Percentiles rank a stretch among this genome's conserved stretches.
Evolutionary conservation across 2,329 filamentous ascomycete species (phyloP).

Genomic region (Xenosphaeropsis pyriputrescens): DNA sequence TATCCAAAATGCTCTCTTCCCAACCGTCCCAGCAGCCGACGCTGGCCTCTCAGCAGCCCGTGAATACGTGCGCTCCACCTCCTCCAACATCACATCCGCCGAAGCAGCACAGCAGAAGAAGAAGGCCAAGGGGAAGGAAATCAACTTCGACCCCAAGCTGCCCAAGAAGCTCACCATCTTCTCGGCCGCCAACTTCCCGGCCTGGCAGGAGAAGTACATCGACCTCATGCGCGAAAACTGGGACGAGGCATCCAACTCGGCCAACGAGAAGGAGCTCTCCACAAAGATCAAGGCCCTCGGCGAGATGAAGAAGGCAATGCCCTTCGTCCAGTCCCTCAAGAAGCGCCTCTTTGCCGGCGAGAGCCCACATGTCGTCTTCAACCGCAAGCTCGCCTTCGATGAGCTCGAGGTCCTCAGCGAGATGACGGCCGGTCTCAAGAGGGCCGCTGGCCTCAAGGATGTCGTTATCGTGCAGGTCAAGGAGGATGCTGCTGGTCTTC

Average conservation of each 20-base stretch:
- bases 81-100: constrained; percentile 71
- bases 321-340: constrained; percentile 83
- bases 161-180: constrained; percentile 86
- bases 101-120: constrained; percentile 76
- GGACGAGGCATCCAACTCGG: constrained; percentile 40
- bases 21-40: constrained; percentile 49
- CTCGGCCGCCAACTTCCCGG: constrained; percentile 64
- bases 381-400: constrained; percentile 76
- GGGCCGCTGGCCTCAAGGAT: constrained; percentile 53
- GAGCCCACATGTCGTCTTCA: constrained; percentile 52
- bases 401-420: constrained; percentile 61
- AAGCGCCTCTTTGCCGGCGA: constrained; percentile 63
- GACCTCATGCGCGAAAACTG: constrained; percentile 63
- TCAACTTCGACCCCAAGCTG: constrained; percentile 76
- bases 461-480: constrained; percentile 61
- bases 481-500: constrained; percentile 43
- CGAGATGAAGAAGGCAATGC: constrained; percentile 97
- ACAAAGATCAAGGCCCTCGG: constrained; percentile 67
- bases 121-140: constrained; percentile 82
- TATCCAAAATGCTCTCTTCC: constrained; percentile 69
- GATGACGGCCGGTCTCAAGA: constrained; percentile 69
- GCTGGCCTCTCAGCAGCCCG: constrained; percentile 60
- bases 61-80: constrained; percentile 61
- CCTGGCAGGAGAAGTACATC: constrained; percentile 86
- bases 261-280: constrained; percentile 72